These are phyloP conservation scores for Bassia scoparia DNA, from an alignment of 148 eudicot genomes.

Conservation along the genomic window DNA sequence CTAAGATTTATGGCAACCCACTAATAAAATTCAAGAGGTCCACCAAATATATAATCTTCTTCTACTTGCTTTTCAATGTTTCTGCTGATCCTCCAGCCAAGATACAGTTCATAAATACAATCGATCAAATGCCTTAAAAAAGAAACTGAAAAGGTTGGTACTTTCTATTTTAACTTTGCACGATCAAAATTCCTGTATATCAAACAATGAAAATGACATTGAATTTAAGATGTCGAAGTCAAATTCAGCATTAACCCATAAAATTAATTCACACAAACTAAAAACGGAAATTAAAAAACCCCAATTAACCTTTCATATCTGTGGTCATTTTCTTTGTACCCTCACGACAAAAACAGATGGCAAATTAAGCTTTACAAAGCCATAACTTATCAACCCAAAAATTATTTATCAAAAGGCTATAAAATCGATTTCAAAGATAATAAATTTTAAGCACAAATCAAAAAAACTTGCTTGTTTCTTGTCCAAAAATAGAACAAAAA, in stretches of 20 bases:
- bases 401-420: conserved; percentile 1
- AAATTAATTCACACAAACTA: conserved; percentile 1
- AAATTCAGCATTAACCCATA: conserved; percentile 16
- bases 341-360: conserved; percentile 15
- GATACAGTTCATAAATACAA: neutral
- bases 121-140: neutral
- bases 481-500: neutral
- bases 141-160: neutral
- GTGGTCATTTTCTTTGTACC: conserved; percentile 14
- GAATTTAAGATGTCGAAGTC: conserved; percentile 19
- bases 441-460: conserved; percentile 22
- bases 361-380: conserved; percentile 11
- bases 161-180: conserved; percentile 15
- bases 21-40: conserved; percentile 6
- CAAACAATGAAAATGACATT: conserved; percentile 23
- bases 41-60: conserved; percentile 19
- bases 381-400: neutral
- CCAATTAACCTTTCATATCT: conserved; percentile 5
- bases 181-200: conserved; percentile 24
- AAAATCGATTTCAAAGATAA: neutral
- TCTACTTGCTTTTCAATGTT: neutral
- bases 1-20: conserved; percentile 17
- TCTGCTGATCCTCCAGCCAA: conserved; percentile 17
- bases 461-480: neutral
- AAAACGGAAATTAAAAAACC: neutral